phyloP scores from a whole-genome alignment of 208 protist genomes.

The Leishmania tarentolae region DNA sequence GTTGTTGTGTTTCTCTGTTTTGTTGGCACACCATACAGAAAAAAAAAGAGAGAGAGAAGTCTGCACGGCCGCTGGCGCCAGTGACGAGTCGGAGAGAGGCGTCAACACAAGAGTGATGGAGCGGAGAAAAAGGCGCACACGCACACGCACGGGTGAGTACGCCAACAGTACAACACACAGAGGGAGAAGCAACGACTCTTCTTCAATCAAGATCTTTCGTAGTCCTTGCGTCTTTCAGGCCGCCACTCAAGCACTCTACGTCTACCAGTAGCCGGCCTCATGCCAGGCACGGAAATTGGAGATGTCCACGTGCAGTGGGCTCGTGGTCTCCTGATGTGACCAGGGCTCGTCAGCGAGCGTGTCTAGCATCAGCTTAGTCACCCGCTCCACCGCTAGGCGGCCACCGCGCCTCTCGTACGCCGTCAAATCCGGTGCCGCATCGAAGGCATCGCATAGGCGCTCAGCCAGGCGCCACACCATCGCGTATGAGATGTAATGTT shows the following conservation, averaged over 20 bases:
- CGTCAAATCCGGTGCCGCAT: slow-evolving; percentile 31
- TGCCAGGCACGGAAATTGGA: slow-evolving; percentile 88
- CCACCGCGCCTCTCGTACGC: slow-evolving; percentile 56
- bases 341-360: slow-evolving; percentile 88
- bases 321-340: slow-evolving; percentile 73
- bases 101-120: not conserved
- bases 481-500: slow-evolving; percentile 79
- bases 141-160: not conserved
- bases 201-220: not conserved
- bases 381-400: slow-evolving; percentile 71
- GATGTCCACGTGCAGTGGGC: slow-evolving; percentile 74
- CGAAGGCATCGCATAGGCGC: slow-evolving; percentile 71
- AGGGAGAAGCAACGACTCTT: not conserved
- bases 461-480: slow-evolving; percentile 90
- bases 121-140: not conserved
- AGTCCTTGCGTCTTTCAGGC: not conserved
- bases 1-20: not conserved
- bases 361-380: slow-evolving; percentile 89
- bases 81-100: not conserved
- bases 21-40: not conserved
- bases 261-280: slow-evolving; percentile 87
- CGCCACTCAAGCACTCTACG: not conserved
- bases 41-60: no score
- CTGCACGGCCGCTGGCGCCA: not conserved
- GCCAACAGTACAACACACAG: not conserved